Evolutionary conservation across 2,329 filamentous ascomycete species (phyloP), one percentile per base, ranked within the genome.

Genomic region (Botrytis paeoniae): DNA sequence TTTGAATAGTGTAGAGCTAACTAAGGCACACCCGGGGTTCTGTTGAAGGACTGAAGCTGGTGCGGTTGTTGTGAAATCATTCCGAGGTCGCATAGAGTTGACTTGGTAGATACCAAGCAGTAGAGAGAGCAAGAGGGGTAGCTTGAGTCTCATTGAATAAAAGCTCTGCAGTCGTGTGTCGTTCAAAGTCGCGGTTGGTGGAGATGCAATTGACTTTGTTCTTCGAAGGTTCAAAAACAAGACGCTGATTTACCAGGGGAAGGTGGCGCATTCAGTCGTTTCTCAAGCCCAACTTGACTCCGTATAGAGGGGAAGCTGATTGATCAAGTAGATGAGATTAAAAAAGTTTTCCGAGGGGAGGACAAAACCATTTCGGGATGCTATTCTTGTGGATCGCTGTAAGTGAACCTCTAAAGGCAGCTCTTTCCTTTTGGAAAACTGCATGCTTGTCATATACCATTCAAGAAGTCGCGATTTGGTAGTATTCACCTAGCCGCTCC

Each of bases 1-100:
- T 43, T 76, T 76, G 4, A 70, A 73, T 20, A 79, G 75, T 8
- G 76, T 75, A 69, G 75, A 69, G 12, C 78, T 76, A 7, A 78
- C 60, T 1, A 77, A 35, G 18, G 65, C 29, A 37, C 78, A 79
- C 5, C 66, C 70, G 22, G 73, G 57, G 29, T 77, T 75, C 43
- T 74, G 54, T 57, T 73, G 73, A 25, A 79, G 74, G 37, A 73
- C 54, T 41, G 43, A 43, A 9, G 62, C 73, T 59, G 71, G 57
- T 57, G 51, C 72, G 59, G 43, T 72, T 32, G 57, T 45, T 57
- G 69, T n/a, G 59, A 51, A 10, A 68, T 60, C 51, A 48, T 70
- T 39, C 64, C 43, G 69, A 37, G 7, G 39, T 64, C n/a, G 69
- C 41, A 63, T 29, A 43, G 41, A 45, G 16, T 37, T 39, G n/a